These are phyloP conservation scores for Nakataea oryzae DNA, from an alignment of 2,329 filamentous ascomycete species.

Conservation along the genomic window DNA sequence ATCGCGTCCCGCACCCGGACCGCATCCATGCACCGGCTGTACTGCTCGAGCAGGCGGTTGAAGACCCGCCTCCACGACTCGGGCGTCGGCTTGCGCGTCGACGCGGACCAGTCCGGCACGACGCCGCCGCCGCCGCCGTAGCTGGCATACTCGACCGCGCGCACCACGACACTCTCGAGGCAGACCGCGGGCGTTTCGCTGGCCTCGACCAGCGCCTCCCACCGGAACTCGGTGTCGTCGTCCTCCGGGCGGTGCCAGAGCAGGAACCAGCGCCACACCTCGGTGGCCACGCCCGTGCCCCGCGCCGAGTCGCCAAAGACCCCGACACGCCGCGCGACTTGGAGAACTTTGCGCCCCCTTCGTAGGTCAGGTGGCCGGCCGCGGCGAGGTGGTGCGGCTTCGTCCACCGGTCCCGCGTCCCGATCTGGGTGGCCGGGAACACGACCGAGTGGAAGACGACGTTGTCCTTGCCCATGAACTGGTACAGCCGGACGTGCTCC, in stretches of 20 bases:
- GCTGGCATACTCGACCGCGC: constrained; percentile 47
- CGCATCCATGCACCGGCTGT: constrained; percentile 57
- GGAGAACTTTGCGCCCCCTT: constrained; percentile 58
- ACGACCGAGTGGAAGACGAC: constrained; percentile 63
- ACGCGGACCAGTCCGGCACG: constrained; percentile 28
- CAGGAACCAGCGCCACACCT: constrained; percentile 70
- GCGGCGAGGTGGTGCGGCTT: constrained; percentile 63
- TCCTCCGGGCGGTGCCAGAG: constrained; percentile 63
- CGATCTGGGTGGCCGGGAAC: constrained; percentile 62
- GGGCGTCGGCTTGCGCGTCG: background rate
- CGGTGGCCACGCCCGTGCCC: constrained; percentile 57
- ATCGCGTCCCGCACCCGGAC: constrained; percentile 62
- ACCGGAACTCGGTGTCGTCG: constrained; percentile 65
- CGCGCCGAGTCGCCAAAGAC: constrained; percentile 66
- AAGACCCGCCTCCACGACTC: constrained; percentile 30
- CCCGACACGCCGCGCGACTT: constrained; percentile 61
- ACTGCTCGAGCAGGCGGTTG: constrained; percentile 54
- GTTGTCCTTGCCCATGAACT: constrained; percentile 75
- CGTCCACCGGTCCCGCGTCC: constrained; percentile 63
- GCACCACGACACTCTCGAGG: constrained; percentile 51
- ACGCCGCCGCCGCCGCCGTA: constrained; percentile 63
- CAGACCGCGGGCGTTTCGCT: constrained; percentile 75
- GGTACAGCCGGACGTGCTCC: constrained; percentile 62
- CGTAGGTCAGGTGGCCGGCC: constrained; percentile 57
- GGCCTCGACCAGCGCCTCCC: constrained; percentile 52